Base-by-base conservation (phyloP, 2,329 filamentous ascomycete genomes). In the Curvularia spicifera region DNA sequence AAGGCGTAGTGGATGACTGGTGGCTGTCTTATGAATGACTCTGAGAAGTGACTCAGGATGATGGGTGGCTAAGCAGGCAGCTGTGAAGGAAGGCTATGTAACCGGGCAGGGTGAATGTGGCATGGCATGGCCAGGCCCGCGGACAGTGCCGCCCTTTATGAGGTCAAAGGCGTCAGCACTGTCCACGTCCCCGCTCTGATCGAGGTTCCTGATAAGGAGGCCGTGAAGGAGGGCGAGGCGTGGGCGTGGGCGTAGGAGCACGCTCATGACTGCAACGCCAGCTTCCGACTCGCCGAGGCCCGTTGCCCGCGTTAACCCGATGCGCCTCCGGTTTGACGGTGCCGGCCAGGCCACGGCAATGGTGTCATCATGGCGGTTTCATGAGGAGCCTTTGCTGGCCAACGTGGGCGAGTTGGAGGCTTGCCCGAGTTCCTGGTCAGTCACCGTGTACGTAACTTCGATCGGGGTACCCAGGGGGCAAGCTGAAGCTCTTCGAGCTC, bases 1-100 rank as follows among this genome's bases (percentile, higher is more conserved):
- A 66, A 71, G 71, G 73, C 54, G 67, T 66, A 69, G 70, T 68
- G 68, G 67, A 65, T 70, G 61, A 63, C 64, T 68, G 56, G 68
- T 31, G 61, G 64, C 65, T 74, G 72, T 71, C 68, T 70, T 66
- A 65, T 62, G 56, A 59, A 70, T 76, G 73, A 76, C 73, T 75
- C 68, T 59, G 51, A 61, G 57, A 58, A 63, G 70, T 75, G 72
- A 74, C 68, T 76, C 71, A 75, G 67, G 65, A 57, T 46, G 51
- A 51, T 53, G 52, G 57, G 60, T 44, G 69, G 61, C 53, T 50
- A 59, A 61, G 15, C 35, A 37, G 35, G 35, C 56, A 65, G 58
- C 33, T 59, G 59, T 56, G 29, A 12, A 31, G 29, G 29, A 31
- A 4, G 9, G 29, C 29, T 31, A 31, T 28, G 26, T 28, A 28